Evolutionary conservation across 331 rosid genomes (phyloP).

Genomic region (Saraca asoca): DNA sequence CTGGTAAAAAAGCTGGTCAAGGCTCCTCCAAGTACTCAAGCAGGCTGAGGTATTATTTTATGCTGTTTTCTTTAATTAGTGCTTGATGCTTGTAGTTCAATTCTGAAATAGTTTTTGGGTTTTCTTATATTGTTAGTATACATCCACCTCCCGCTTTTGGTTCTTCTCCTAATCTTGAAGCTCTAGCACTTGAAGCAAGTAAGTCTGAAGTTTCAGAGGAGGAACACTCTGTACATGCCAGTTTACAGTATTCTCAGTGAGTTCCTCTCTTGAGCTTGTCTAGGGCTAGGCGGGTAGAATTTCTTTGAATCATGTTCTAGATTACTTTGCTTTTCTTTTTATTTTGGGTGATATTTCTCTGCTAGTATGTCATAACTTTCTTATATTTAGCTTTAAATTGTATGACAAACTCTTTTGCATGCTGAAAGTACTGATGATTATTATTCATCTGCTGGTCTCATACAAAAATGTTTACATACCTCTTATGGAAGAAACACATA

Average conservation of each 20-base stretch:
- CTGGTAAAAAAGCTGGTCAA: slow-evolving; percentile 52
- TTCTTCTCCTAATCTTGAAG: slow-evolving; percentile 97
- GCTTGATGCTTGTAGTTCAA: slow-evolving; percentile 20
- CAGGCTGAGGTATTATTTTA: slow-evolving; percentile 61
- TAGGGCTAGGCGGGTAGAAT: slow-evolving; percentile 23
- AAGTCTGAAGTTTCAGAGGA: slow-evolving; percentile 53
- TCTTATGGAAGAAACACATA: not conserved
- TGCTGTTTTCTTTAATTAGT: slow-evolving; percentile 19
- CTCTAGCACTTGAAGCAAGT: slow-evolving; percentile 76
- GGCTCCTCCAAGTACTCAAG: slow-evolving; percentile 51
- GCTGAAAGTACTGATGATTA: slow-evolving; percentile 33
- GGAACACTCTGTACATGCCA: slow-evolving; percentile 73
- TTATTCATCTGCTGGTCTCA: slow-evolving; percentile 10
- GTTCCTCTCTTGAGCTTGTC: slow-evolving; percentile 28
- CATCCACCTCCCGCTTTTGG: slow-evolving; percentile 99
- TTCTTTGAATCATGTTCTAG: slow-evolving; percentile 26
- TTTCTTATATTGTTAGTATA: slow-evolving; percentile 47
- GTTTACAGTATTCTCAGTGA: slow-evolving; percentile 57
- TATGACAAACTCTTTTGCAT: slow-evolving; percentile 16
- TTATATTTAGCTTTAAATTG: not conserved
- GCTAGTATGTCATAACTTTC: slow-evolving; percentile 17
- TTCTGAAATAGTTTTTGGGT: slow-evolving; percentile 26
- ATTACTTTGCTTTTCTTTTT: slow-evolving; percentile 24
- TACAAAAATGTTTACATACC: not conserved
- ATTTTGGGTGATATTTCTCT: slow-evolving; percentile 18